These are phyloP conservation scores for Vaccinium darrowii DNA, from an alignment of 148 eudicot species.

Conservation along the genomic window DNA sequence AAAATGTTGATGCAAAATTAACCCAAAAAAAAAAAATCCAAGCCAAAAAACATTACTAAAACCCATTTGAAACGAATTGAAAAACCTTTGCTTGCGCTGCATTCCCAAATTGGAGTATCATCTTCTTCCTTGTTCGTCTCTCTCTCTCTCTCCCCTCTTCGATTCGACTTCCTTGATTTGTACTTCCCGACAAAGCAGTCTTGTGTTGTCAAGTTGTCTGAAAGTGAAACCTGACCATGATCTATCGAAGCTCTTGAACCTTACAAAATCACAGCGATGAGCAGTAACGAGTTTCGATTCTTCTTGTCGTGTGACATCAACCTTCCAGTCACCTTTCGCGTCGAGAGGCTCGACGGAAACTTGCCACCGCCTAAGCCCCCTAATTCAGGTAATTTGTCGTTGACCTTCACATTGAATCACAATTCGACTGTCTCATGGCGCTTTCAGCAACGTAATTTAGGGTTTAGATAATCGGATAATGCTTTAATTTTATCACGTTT, in stretches of 20 bases:
- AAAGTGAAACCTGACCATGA: neutral
- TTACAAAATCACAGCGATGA: constrained; percentile 32
- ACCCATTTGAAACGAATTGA: no score
- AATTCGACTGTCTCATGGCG: neutral
- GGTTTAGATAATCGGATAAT: constrained; percentile 6
- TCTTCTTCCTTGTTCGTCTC: neutral
- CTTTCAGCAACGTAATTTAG: neutral
- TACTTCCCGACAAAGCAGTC: no score
- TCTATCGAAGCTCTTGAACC: neutral
- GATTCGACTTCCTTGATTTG: no score
- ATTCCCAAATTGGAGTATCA: no score
- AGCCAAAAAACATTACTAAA: no score
- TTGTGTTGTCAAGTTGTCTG: neutral
- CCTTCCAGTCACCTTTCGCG: constrained; percentile 71
- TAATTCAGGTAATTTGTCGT: constrained; percentile 44
- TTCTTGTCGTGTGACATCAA: constrained; percentile 93
- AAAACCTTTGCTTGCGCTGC: no score
- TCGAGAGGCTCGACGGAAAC: constrained; percentile 75
- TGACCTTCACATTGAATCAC: neutral
- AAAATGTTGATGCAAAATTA: no score
- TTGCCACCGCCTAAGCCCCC: constrained; percentile 40
- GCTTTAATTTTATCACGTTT: neutral
- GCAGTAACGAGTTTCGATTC: constrained; percentile 78
- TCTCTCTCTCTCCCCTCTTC: neutral
- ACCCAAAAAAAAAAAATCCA: no score